Evolutionary conservation across 2,329 filamentous ascomycete species (phyloP).

Genomic region (Rhexocercosporidium sp.): DNA sequence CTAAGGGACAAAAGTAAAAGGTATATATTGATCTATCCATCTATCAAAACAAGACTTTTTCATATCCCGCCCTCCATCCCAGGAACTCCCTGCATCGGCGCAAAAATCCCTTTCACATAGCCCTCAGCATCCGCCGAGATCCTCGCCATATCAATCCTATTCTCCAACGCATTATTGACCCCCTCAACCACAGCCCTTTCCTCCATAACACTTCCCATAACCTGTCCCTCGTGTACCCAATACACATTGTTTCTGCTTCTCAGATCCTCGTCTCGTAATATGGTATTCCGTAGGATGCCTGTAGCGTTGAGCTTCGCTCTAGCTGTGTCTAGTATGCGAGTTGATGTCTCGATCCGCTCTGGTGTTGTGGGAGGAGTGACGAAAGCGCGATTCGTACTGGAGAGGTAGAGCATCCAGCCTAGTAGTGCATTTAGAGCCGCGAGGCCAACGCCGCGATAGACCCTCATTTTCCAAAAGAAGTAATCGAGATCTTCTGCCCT

Average conservation of each 20-base stretch:
- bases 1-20: background rate
- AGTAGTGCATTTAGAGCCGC: constrained; percentile 67
- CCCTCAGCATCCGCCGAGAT: constrained; percentile 68
- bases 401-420: constrained; percentile 73
- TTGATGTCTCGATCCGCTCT: constrained; percentile 67
- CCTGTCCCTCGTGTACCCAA: constrained; percentile 77
- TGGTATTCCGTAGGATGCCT: constrained; percentile 80
- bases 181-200: constrained; percentile 76
- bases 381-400: constrained; percentile 81
- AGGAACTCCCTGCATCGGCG: constrained; percentile 19
- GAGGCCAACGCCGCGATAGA: constrained; percentile 67
- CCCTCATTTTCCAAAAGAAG: constrained; percentile 73
- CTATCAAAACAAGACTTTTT: background rate
- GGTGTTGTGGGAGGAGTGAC: constrained; percentile 63
- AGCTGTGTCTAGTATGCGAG: constrained; percentile 60
- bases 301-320: constrained; percentile 73
- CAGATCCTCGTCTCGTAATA: constrained; percentile 74
- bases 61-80: constrained; percentile 6
- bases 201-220: constrained; percentile 79
- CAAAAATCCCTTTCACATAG: constrained; percentile 56
- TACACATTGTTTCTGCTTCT: constrained; percentile 71
- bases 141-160: constrained; percentile 64
- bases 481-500: constrained; percentile 68
- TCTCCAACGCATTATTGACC: constrained; percentile 69
- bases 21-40: background rate